phyloP scores from a whole-genome alignment of 495 filamentous ascomycete genomes.

The Xylaria scruposa region DNA sequence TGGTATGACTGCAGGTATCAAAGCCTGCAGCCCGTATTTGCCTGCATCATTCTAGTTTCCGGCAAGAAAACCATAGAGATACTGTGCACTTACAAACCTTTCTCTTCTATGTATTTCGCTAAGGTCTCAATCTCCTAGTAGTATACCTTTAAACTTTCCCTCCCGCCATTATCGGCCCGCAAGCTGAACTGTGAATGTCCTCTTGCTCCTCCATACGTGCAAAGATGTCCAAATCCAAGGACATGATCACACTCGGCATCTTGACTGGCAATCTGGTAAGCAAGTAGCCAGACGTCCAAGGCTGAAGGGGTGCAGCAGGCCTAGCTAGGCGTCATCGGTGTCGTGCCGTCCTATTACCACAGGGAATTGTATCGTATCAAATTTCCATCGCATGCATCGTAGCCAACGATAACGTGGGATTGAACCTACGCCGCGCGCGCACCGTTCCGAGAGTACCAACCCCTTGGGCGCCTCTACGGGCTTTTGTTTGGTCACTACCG shows the following conservation, averaged over 20 bases:
- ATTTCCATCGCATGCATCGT: neutral
- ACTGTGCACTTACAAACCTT: too few relatives aligned
- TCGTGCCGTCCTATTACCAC: neutral
- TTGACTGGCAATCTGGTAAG: too few relatives aligned
- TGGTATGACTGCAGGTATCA: neutral
- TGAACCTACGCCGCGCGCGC: neutral
- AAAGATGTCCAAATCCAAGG: neutral
- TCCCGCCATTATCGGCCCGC: neutral
- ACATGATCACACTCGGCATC: too few relatives aligned
- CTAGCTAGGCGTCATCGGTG: neutral
- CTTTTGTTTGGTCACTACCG: conserved; percentile 1
- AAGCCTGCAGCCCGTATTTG: neutral
- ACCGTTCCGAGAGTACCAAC: conserved; percentile 1
- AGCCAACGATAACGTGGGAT: neutral
- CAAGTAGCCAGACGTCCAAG: too few relatives aligned
- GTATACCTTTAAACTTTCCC: neutral
- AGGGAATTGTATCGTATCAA: neutral
- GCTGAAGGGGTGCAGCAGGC: too few relatives aligned
- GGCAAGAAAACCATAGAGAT: neutral
- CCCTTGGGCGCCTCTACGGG: conserved; percentile 4
- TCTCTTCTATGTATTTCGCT: neutral
- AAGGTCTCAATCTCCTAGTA: neutral
- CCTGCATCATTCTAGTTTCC: neutral
- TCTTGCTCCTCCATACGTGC: neutral
- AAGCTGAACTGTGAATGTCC: neutral